Conservation (phyloP, 2,329 filamentous ascomycete species). For the Cladosporium oxysporum region DNA sequence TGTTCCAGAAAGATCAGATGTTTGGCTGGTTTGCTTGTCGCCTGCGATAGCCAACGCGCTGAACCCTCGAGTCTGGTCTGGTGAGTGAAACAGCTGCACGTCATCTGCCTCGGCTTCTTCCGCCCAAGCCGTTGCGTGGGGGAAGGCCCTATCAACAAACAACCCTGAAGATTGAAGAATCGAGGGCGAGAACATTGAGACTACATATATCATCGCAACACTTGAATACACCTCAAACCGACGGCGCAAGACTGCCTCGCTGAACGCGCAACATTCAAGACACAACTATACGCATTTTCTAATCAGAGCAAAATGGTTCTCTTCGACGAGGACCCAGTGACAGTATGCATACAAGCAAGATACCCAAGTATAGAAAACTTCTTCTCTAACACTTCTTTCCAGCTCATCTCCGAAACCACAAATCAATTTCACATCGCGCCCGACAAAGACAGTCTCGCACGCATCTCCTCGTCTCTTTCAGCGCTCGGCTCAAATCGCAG, state of each 20-base stretch:
- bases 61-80: constrained; percentile 2
- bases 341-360: constrained; percentile 53
- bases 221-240: background rate
- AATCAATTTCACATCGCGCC: constrained; percentile 92
- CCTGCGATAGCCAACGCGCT: constrained; percentile 8
- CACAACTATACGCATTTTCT: background rate
- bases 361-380: background rate
- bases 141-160: constrained; percentile 3
- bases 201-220: constrained; percentile 10
- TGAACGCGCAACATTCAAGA: background rate
- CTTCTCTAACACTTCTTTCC: constrained; percentile 20
- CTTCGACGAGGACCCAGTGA: constrained; percentile 89
- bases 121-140: constrained; percentile 12
- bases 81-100: constrained; percentile 7
- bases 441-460: constrained; percentile 68
- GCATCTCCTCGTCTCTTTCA: constrained; percentile 79
- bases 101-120: constrained; percentile 7
- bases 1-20: constrained; percentile 3
- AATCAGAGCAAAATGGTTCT: constrained; percentile 65
- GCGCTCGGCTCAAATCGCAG: constrained; percentile 83
- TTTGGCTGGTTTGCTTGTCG: constrained; percentile 14
- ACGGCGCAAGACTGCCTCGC: background rate
- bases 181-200: constrained; percentile 12
- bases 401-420: constrained; percentile 84
- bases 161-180: constrained; percentile 6